Percentiles rank a stretch among this genome's conserved stretches.
phyloP scores from a whole-genome alignment of 768 basidiomycete species.

The Trametes punicea region DNA sequence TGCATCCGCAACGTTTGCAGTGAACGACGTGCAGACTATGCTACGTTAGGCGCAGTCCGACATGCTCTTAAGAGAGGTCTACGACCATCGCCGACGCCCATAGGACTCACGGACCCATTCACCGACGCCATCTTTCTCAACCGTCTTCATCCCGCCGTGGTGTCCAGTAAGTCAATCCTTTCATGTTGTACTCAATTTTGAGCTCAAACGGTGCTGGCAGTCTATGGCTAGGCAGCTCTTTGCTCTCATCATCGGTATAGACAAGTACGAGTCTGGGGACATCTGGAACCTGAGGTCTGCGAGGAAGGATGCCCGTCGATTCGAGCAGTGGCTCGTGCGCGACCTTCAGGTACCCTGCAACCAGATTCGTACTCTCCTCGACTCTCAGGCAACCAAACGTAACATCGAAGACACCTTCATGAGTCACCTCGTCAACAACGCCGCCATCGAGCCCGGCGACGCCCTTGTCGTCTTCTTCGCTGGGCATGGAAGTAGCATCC shows the following conservation, averaged over 20 bases:
- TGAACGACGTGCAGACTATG: not conserved
- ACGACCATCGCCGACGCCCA: too few relatives aligned
- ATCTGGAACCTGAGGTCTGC: constrained; percentile 69
- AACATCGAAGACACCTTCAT: constrained; percentile 60
- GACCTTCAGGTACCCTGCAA: constrained; percentile 55
- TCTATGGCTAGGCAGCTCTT: constrained; percentile 51
- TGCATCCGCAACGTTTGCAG: not conserved
- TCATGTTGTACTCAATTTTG: too few relatives aligned
- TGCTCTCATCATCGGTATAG: constrained; percentile 66
- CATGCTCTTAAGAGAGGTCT: too few relatives aligned
- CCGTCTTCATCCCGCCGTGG: not conserved
- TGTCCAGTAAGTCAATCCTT: not conserved
- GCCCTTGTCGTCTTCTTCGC: constrained; percentile 70
- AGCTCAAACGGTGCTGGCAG: not conserved
- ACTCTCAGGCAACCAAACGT: constrained; percentile 57
- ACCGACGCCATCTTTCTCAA: too few relatives aligned
- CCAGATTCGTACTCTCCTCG: constrained; percentile 54
- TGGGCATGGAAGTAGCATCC: constrained; percentile 62
- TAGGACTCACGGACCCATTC: too few relatives aligned
- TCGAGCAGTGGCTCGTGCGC: constrained; percentile 55
- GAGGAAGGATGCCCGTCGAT: constrained; percentile 57
- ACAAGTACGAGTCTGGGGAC: constrained; percentile 56
- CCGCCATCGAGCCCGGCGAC: constrained; percentile 55
- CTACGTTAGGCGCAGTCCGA: too few relatives aligned
- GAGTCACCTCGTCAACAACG: constrained; percentile 61